Conservation (phyloP, 768 basidiomycete species). For the Leccinum fibrillosum region DNA sequence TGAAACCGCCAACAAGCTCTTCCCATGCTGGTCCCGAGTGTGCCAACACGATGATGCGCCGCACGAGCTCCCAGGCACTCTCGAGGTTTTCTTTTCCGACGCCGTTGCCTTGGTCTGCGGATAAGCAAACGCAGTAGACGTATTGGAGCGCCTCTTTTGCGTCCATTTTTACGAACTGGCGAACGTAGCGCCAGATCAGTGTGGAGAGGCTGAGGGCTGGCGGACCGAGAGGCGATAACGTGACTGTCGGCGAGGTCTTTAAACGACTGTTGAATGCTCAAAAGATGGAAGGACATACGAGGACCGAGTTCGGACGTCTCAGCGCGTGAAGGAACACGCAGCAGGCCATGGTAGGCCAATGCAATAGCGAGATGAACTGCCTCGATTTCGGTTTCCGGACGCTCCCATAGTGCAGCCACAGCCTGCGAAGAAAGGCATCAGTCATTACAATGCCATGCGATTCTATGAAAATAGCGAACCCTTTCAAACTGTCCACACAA, state of each 20-base stretch:
- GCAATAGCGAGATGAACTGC: conserved; percentile 93
- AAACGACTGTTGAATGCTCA: background rate
- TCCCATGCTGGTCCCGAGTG: conserved; percentile 85
- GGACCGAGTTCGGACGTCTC: conserved; percentile 85
- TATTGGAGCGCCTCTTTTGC: conserved; percentile 94
- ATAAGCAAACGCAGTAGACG: conserved; percentile 81
- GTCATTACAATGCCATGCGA: background rate
- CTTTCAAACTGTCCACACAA: conserved; percentile 95
- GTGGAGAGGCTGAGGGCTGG: conserved; percentile 81
- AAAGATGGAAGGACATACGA: conserved; percentile 44
- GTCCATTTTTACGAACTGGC: conserved; percentile 90
- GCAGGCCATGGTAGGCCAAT: conserved; percentile 87
- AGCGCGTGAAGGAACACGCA: conserved; percentile 77
- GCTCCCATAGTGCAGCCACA: conserved; percentile 85
- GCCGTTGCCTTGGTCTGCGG: conserved; percentile 64
- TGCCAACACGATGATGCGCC: conserved; percentile 75
- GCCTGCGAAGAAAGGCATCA: conserved; percentile 48
- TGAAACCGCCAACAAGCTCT: conserved; percentile 90
- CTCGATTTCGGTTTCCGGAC: conserved; percentile 83
- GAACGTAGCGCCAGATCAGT: conserved; percentile 88
- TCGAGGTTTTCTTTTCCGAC: conserved; percentile 85
- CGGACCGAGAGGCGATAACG: conserved; percentile 60
- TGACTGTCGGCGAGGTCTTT: conserved; percentile 45
- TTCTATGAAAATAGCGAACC: conserved; percentile 40
- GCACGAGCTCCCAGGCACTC: conserved; percentile 73